Percentiles rank a stretch among this genome's conserved stretches.
phyloP scores from a whole-genome alignment of 202 grass and related monocot genomes.

The Schoenoplectus tabernaemontani region DNA sequence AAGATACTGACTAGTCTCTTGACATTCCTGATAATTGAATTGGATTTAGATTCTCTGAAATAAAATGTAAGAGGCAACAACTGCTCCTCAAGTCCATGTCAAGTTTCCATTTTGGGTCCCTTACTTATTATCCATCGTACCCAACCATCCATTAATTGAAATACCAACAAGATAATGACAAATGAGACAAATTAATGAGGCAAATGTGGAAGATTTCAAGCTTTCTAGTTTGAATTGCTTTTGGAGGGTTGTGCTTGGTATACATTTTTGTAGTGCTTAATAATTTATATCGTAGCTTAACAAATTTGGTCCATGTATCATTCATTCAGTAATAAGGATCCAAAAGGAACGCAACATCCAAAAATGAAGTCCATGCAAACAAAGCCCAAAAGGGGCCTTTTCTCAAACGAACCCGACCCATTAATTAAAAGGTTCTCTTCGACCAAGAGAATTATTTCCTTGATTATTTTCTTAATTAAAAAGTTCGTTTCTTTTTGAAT shows the following conservation, averaged over 20 bases:
- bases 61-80: not conserved
- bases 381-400: not conserved
- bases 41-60: not conserved
- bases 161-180: not conserved
- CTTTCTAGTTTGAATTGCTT: not conserved
- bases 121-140: not conserved
- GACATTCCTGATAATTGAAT: not conserved
- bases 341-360: not conserved
- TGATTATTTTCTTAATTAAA: not conserved
- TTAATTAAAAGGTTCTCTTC: not conserved
- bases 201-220: not conserved
- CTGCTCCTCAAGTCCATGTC: conserved; percentile 2
- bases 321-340: not conserved
- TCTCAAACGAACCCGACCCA: not conserved
- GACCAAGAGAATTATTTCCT: not conserved
- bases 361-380: not conserved
- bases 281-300: too few species aligned
- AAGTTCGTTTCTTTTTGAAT: not conserved
- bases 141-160: not conserved
- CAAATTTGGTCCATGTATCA: too few species aligned
- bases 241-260: not conserved
- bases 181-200: not conserved
- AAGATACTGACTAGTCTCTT: not conserved
- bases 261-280: not conserved
- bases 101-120: not conserved